Conservation (phyloP, 192 early-diverging fungal genomes). For the Backusella luteola region DNA sequence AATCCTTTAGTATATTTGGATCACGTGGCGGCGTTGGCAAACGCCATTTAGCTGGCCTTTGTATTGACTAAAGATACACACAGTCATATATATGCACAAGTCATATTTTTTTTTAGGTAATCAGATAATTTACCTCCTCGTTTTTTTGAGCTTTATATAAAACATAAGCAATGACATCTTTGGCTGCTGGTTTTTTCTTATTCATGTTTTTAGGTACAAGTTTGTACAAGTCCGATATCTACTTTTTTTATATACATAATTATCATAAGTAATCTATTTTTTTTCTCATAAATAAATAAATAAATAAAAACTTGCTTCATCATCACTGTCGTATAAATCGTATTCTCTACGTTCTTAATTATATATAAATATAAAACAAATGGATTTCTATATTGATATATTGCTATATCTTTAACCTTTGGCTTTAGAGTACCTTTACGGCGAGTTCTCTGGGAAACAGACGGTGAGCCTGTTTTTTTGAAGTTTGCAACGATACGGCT, state of each 20-base stretch:
- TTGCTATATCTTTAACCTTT: neutral
- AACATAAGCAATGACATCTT: conserved; percentile 12
- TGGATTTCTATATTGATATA: neutral
- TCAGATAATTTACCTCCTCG: neutral
- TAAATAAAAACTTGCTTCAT: neutral
- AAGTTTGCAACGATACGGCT: neutral
- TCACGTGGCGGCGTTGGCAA: conserved; percentile 21
- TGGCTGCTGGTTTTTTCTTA: conserved; percentile 2
- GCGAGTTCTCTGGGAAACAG: neutral
- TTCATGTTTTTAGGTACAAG: neutral
- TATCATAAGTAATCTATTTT: neutral
- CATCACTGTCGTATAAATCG: neutral
- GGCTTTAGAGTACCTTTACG: neutral
- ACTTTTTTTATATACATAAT: neutral
- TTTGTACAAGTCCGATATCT: conserved; percentile 6
- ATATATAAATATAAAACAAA: conserved; percentile 8
- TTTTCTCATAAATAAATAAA: neutral
- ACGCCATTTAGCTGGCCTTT: conserved; percentile 7
- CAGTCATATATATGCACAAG: neutral
- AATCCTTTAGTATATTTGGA: neutral
- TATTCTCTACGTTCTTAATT: neutral
- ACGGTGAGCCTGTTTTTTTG: conserved; percentile 7
- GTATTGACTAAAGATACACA: neutral
- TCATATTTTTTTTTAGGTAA: neutral
- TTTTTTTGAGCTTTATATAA: conserved; percentile 6